Percentiles rank a stretch among this genome's conserved stretches.
These are phyloP conservation scores for Alternaria sp. DNA, from an alignment of 2,329 filamentous ascomycete species.

Conservation along the genomic window DNA sequence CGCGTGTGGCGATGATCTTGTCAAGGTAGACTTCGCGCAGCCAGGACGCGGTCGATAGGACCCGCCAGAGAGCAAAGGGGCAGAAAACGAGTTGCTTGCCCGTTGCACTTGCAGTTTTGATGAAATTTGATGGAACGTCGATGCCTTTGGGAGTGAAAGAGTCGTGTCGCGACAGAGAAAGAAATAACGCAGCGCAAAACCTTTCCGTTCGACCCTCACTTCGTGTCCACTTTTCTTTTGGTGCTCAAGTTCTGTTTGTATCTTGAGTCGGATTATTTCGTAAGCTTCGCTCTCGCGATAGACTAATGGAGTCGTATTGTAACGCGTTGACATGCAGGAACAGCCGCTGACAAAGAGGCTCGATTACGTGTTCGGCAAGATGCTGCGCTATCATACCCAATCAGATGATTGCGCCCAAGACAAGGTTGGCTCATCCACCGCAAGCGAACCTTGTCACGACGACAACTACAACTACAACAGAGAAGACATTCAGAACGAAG, in stretches of 20 bases:
- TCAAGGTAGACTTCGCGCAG: not conserved
- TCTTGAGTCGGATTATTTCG: not conserved
- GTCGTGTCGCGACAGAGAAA: slow-evolving; percentile 16
- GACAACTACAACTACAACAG: slow-evolving; percentile 14
- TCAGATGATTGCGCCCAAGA: slow-evolving; percentile 27
- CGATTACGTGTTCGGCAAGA: slow-evolving; percentile 41
- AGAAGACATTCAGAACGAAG: slow-evolving; percentile 11
- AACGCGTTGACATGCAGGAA: slow-evolving; percentile 9
- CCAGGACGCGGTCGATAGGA: not conserved
- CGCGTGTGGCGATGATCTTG: slow-evolving; percentile 4
- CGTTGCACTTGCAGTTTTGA: slow-evolving; percentile 22
- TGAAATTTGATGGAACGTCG: slow-evolving; percentile 28
- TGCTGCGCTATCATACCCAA: slow-evolving; percentile 31
- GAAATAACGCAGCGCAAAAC: slow-evolving; percentile 7
- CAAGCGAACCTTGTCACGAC: slow-evolving; percentile 13
- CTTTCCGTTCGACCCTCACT: not conserved
- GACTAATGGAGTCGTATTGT: slow-evolving; percentile 7
- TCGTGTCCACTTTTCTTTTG: not conserved
- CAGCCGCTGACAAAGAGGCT: slow-evolving; percentile 28
- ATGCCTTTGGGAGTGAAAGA: slow-evolving; percentile 26
- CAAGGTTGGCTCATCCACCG: slow-evolving; percentile 19
- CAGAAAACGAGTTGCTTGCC: not conserved
- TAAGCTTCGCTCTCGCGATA: slow-evolving; percentile 1
- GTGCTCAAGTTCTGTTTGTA: not conserved
- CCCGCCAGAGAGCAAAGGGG: not conserved